Percentiles rank a stretch among this genome's conserved stretches.
These are phyloP conservation scores for Obelidium mucronatum DNA, from an alignment of 192 early-diverging fungal genomes.

Conservation along the genomic window DNA sequence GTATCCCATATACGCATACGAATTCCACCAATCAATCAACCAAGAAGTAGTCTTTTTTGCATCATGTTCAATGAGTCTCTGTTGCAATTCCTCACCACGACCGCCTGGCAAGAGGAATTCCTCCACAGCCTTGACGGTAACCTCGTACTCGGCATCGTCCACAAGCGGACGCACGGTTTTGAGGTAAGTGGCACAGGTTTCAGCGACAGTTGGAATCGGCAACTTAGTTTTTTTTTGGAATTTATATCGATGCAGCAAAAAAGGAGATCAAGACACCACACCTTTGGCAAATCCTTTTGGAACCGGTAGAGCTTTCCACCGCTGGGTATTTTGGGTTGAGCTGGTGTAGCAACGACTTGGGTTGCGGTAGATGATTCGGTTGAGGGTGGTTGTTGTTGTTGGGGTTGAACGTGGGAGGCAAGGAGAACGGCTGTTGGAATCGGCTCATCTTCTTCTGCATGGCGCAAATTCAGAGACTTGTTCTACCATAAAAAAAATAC, in stretches of 20 bases:
- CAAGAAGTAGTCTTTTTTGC: conserved; percentile 82
- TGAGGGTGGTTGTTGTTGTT: conserved; percentile 69
- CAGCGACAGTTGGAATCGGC: conserved; percentile 81
- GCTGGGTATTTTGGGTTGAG: conserved; percentile 48
- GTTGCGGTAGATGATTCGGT: conserved; percentile 88
- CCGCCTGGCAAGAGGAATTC: conserved; percentile 85
- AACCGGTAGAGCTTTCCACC: not conserved
- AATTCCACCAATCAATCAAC: conserved; percentile 98
- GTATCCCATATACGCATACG: conserved; percentile 76
- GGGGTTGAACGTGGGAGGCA: conserved; percentile 76
- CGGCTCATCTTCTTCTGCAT: conserved; percentile 56
- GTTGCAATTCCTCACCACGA: conserved; percentile 80
- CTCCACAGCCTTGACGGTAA: conserved; percentile 68
- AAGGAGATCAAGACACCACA: not conserved
- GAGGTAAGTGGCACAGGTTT: conserved; percentile 83
- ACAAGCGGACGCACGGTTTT: conserved; percentile 77
- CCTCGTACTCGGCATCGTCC: conserved; percentile 67
- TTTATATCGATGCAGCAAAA: not conserved
- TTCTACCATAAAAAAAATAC: not conserved
- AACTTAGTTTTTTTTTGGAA: conserved; percentile 47
- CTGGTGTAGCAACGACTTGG: conserved; percentile 90
- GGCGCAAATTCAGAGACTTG: not conserved
- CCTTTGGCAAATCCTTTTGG: not conserved
- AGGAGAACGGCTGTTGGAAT: conserved; percentile 89
- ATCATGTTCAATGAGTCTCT: conserved; percentile 77